Evolutionary conservation across 2,329 filamentous ascomycete species (phyloP).

Genomic region (Apiospora pterosperma): DNA sequence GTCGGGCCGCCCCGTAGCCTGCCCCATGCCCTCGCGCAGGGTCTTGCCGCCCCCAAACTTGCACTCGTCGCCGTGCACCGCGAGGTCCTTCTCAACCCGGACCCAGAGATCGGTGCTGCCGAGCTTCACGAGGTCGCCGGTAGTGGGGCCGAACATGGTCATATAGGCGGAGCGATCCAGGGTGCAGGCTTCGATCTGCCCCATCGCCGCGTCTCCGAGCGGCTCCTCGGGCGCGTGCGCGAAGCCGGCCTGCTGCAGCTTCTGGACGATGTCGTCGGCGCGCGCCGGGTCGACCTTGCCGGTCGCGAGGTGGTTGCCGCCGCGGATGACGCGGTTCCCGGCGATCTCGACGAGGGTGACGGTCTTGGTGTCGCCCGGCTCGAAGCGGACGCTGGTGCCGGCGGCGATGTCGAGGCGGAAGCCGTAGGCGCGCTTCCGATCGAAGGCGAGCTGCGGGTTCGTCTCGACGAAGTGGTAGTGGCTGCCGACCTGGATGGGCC

Average conservation of each 20-base stretch:
- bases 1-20: conserved; percentile 74
- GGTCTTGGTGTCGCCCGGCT: conserved; percentile 89
- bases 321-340: conserved; percentile 74
- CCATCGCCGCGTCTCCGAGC: conserved; percentile 37
- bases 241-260: conserved; percentile 71
- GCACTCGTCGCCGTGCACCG: conserved; percentile 87
- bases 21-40: conserved; percentile 91
- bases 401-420: conserved; percentile 86
- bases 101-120: conserved; percentile 88
- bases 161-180: conserved; percentile 79
- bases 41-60: conserved; percentile 95
- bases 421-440: conserved; percentile 77
- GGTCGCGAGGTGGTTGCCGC: conserved; percentile 76
- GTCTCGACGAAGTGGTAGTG: conserved; percentile 96
- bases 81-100: conserved; percentile 81
- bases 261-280: conserved; percentile 62
- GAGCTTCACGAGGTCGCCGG: conserved; percentile 78
- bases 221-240: conserved; percentile 73
- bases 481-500: conserved; percentile 88
- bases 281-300: conserved; percentile 66
- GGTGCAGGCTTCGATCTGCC: conserved; percentile 57
- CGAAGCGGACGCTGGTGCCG: conserved; percentile 88
- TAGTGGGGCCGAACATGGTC: conserved; percentile 90
- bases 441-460: conserved; percentile 88
- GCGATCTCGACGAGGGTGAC: conserved; percentile 87